Evolutionary conservation across 2,329 filamentous ascomycete species (phyloP).

Genomic region (Scorias spongiosa): DNA sequence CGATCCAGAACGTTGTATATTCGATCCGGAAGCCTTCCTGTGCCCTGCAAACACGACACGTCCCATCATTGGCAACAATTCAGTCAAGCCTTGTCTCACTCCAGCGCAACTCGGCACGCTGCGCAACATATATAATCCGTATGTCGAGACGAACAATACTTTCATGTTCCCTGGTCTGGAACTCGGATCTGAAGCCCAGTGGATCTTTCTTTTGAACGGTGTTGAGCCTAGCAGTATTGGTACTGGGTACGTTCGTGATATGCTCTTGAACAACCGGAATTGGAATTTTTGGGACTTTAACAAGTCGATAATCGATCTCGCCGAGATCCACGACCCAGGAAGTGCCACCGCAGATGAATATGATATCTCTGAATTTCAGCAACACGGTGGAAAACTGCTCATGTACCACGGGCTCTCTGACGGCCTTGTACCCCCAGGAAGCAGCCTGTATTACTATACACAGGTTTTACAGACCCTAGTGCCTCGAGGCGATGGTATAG

Average conservation of each 20-base stretch:
- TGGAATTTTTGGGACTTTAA: constrained; percentile 27
- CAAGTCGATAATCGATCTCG: constrained; percentile 24
- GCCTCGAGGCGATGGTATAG: constrained; percentile 21
- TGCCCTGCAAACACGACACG: constrained; percentile 17
- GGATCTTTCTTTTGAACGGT: constrained; percentile 22
- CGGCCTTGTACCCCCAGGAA: constrained; percentile 33
- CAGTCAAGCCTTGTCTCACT: constrained; percentile 27
- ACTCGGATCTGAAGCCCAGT: constrained; percentile 24
- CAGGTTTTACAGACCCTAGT: constrained; percentile 25
- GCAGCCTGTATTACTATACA: constrained; percentile 37
- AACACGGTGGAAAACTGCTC: constrained; percentile 26
- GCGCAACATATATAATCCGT: constrained; percentile 28
- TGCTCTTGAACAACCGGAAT: constrained; percentile 23
- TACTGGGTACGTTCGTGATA: constrained; percentile 26
- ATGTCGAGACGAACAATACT: constrained; percentile 24
- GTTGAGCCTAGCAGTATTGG: constrained; percentile 23
- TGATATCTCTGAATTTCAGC: constrained; percentile 32
- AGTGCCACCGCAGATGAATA: constrained; percentile 34
- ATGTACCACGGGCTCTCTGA: constrained; percentile 31
- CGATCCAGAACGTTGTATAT: constrained; percentile 30
- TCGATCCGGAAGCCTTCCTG: constrained; percentile 27
- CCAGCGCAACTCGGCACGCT: constrained; percentile 28
- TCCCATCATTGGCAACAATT: constrained; percentile 3
- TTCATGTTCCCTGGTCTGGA: constrained; percentile 27
- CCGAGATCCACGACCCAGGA: constrained; percentile 29